Evolutionary conservation across 495 filamentous ascomycete genomes (phyloP).

Genomic region (Lepidopterella palustris): DNA sequence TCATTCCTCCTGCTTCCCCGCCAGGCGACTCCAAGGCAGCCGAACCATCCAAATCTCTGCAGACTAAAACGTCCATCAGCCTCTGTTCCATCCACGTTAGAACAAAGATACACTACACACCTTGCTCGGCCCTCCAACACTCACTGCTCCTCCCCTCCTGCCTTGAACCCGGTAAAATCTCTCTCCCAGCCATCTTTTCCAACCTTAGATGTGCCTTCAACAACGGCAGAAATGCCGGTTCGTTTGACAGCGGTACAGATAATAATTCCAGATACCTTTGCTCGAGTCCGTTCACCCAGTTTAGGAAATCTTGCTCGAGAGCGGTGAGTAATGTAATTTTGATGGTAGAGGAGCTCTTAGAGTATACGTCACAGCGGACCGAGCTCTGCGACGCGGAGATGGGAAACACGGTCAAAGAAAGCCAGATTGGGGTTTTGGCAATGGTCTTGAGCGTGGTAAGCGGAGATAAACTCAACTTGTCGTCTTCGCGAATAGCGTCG

Average conservation of each 20-base stretch:
- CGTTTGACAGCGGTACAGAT: background rate
- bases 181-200: constrained; percentile 13
- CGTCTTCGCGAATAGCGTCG: background rate
- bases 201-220: constrained; percentile 23
- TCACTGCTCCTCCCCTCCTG: constrained; percentile 13
- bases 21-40: too few species aligned
- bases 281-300: constrained; percentile 9
- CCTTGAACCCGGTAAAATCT: constrained; percentile 12
- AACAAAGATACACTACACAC: constrained; percentile 7
- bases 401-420: constrained; percentile 7
- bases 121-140: constrained; percentile 18
- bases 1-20: too few species aligned
- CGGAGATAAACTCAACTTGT: background rate
- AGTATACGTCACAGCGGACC: constrained; percentile 13
- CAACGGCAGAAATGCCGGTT: background rate
- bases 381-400: constrained; percentile 5
- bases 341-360: background rate
- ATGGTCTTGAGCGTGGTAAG: constrained; percentile 10
- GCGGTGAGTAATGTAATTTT: background rate
- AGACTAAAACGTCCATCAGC: too few species aligned
- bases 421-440: constrained; percentile 9
- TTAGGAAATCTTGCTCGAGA: background rate
- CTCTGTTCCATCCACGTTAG: too few species aligned
- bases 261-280: constrained; percentile 5
- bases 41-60: too few species aligned